Evolutionary conservation across 495 filamentous ascomycete species (phyloP), one percentile per base, ranked within the genome.

Genomic region (Podospora australis): DNA sequence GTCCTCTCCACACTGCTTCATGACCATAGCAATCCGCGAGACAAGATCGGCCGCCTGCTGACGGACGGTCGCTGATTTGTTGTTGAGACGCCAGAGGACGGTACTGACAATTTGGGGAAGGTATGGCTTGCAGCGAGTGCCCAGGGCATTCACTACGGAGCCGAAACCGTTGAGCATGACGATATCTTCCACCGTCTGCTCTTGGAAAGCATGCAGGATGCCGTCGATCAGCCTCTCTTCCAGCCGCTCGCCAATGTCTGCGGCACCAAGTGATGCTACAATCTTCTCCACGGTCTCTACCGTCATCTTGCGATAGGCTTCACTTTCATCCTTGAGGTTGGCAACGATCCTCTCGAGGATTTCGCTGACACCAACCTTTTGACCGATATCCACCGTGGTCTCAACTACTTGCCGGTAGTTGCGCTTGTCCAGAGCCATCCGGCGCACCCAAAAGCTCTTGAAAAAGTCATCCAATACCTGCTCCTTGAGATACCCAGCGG

Each of bases 101-200:
- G 91, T 96, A 62, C 81, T 87, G 65, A 94, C 89, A 49, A 97
- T 96, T 69, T 97, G 94, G 0, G 91, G 90, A 0, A 97, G 78
- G 60, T 97, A 99, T 6, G 90, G 86, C 73, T 96, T 97, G 78
- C 88, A 94, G 49, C 94, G 84, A 13, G 84, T 88, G 42, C 91
- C 88, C 4, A 99, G 78, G 10, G 94, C 90, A 66, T 97, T 97
- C 22, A 99, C 89, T 23, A 96, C 90, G 4, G 94, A 96, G 39
- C 92, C 94, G 57, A 99, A 97, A n/a, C 94, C 94, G 65, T 99
- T 97, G 45, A 99, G 74, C 73, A 99, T 90, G 42, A 96, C 80
- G 35, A 95, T 79, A 59, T 99, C 94, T 61, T 97, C 92, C 30
- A 97, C 88, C 59, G 85, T 94, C 68, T 99, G 94, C 65, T 99